Evolutionary conservation across 495 filamentous ascomycete species (phyloP).

Genomic region (Penicillium subrubescens): DNA sequence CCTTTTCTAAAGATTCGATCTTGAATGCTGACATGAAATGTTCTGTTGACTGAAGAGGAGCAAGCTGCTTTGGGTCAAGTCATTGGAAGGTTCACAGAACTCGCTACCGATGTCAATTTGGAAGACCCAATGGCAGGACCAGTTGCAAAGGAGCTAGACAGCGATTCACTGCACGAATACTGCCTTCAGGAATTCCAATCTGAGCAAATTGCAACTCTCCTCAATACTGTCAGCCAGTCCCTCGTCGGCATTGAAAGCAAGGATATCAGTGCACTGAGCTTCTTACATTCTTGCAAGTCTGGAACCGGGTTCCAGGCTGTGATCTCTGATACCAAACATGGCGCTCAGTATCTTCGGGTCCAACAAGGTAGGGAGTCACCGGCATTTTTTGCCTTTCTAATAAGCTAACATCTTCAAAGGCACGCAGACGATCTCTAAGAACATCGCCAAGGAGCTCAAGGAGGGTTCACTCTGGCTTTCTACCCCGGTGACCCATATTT

Average conservation of each 20-base stretch:
- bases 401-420: slow-evolving; percentile 2
- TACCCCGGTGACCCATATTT: slow-evolving; percentile 10
- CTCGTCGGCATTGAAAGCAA: slow-evolving; percentile 43
- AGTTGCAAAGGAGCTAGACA: slow-evolving; percentile 5
- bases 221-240: slow-evolving; percentile 2
- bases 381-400: not conserved
- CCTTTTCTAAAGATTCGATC: not conserved
- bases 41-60: not conserved
- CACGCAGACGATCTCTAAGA: slow-evolving; percentile 31
- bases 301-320: slow-evolving; percentile 40
- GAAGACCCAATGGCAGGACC: not conserved
- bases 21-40: not conserved
- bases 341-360: slow-evolving; percentile 43
- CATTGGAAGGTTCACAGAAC: not conserved
- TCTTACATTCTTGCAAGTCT: slow-evolving; percentile 47
- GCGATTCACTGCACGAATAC: not conserved
- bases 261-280: slow-evolving; percentile 44
- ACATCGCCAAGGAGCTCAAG: slow-evolving; percentile 21
- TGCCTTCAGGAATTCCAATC: slow-evolving; percentile 7
- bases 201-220: not conserved
- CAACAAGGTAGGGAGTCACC: slow-evolving; percentile 9
- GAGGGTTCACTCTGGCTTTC: not conserved
- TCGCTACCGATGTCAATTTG: not conserved
- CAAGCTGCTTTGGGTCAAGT: slow-evolving; percentile 4
- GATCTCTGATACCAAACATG: slow-evolving; percentile 40